Conservation (phyloP, 768 basidiomycete species). For the Rhodotorula taiwanensis region DNA sequence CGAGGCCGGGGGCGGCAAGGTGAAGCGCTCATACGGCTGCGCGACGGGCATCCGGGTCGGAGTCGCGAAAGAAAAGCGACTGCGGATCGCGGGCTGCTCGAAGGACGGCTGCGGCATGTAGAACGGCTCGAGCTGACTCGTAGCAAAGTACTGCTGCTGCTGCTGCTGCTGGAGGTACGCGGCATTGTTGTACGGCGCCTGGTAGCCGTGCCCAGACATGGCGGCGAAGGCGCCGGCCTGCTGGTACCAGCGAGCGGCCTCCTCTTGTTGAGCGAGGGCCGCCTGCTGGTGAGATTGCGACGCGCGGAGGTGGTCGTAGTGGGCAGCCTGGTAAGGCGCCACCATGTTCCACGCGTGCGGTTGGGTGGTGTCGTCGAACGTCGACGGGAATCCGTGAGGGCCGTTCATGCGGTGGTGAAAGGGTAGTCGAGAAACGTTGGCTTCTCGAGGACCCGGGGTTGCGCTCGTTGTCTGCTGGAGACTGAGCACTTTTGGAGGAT, state of each 20-base stretch:
- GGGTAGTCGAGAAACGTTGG: constrained; percentile 23
- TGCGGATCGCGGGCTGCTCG: constrained; percentile 19
- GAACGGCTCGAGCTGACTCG: constrained; percentile 3
- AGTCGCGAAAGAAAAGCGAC: constrained; percentile 30
- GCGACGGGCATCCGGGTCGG: constrained; percentile 1
- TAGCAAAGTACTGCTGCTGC: constrained; percentile 1
- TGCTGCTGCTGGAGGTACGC: constrained; percentile 15
- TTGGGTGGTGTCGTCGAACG: constrained; percentile 19
- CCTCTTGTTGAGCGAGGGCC: constrained; percentile 5
- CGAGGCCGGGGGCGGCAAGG: constrained; percentile 21
- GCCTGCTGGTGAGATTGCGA: constrained; percentile 11
- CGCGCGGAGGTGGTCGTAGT: constrained; percentile 20
- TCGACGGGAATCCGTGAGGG: constrained; percentile 23
- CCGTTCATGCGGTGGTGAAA: constrained; percentile 18
- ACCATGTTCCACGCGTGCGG: constrained; percentile 14
- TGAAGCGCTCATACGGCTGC: constrained; percentile 10
- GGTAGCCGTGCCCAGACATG: not conserved
- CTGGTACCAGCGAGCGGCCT: not conserved
- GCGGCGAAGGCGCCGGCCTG: constrained; percentile 3
- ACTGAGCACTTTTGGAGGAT: constrained; percentile 23
- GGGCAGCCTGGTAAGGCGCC: constrained; percentile 5
- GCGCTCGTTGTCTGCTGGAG: constrained; percentile 5
- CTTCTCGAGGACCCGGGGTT: constrained; percentile 25
- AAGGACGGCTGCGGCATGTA: not conserved
- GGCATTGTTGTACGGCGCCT: constrained; percentile 3